Evolutionary conservation across 2,329 filamentous ascomycete genomes (phyloP).

Genomic region (Ophiostoma sp.): DNA sequence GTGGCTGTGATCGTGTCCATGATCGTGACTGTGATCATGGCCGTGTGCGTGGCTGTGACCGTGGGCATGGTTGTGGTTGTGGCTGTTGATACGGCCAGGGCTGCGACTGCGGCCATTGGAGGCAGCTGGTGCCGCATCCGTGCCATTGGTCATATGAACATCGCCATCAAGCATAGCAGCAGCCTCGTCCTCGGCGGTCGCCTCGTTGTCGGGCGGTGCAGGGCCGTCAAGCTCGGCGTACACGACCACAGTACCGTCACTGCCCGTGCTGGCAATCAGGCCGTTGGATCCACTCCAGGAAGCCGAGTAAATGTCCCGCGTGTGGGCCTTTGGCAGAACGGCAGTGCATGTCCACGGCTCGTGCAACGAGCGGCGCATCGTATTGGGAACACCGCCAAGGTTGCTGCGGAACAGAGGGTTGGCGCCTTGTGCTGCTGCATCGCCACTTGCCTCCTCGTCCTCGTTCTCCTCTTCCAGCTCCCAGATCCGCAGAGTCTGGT

Average conservation of each 20-base stretch:
- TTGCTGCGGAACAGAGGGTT: conserved; percentile 38
- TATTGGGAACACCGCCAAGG: conserved; percentile 75
- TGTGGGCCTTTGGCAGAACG: conserved; percentile 72
- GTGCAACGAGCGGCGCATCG: conserved; percentile 74
- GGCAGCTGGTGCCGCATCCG: background rate
- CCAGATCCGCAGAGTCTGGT: conserved; percentile 80
- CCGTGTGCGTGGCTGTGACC: conserved; percentile 29
- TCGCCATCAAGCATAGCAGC: conserved; percentile 27
- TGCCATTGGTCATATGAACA: conserved; percentile 23
- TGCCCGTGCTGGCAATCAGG: conserved; percentile 81
- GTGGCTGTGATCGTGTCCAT: conserved; percentile 40
- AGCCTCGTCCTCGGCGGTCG: conserved; percentile 22
- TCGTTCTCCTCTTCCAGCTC: conserved; percentile 58
- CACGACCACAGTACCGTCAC: conserved; percentile 78
- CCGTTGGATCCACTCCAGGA: conserved; percentile 80
- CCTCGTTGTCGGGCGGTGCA: background rate
- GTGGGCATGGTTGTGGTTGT: conserved; percentile 32
- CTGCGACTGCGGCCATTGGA: conserved; percentile 21
- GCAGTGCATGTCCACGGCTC: conserved; percentile 83
- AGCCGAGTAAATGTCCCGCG: conserved; percentile 79
- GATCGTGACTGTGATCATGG: conserved; percentile 14
- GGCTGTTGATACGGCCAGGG: background rate
- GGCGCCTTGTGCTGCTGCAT: conserved; percentile 29
- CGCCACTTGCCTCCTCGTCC: conserved; percentile 39
- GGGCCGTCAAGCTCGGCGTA: conserved; percentile 61